phyloP scores from a whole-genome alignment of 2,329 filamentous ascomycete species.

The Fusarium verticillioides region DNA sequence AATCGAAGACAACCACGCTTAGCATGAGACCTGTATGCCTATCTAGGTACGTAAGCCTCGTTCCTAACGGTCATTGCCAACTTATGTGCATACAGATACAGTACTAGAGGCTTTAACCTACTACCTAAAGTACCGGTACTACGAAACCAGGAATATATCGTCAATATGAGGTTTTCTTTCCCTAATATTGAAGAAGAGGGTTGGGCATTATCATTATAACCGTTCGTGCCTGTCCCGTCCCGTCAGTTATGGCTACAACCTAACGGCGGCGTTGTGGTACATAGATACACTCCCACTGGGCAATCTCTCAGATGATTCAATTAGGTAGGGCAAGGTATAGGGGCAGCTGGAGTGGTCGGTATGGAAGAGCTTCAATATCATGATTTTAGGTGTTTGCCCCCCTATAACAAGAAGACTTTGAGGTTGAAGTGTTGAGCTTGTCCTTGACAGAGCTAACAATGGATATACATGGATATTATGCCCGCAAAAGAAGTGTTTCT shows the following conservation, averaged over 20 bases:
- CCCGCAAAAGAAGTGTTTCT: constrained; percentile 5
- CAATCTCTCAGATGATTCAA: background rate
- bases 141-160: background rate
- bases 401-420: background rate
- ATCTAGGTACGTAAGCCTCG: background rate
- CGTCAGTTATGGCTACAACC: constrained; percentile 13
- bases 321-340: background rate
- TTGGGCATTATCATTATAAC: background rate
- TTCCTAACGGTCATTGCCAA: background rate
- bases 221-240: constrained; percentile 1
- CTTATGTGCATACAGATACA: background rate
- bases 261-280: background rate
- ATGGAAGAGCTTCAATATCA: background rate
- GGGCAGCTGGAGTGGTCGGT: background rate
- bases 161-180: background rate
- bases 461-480: background rate
- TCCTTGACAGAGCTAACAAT: constrained; percentile 11
- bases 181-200: background rate
- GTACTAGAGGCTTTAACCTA: background rate
- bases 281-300: background rate
- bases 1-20: constrained; percentile 11
- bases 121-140: no score
- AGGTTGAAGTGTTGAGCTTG: background rate
- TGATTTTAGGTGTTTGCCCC: background rate
- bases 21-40: background rate